Conservation (phyloP, 768 basidiomycete species). For the Mycena vulgaris region DNA sequence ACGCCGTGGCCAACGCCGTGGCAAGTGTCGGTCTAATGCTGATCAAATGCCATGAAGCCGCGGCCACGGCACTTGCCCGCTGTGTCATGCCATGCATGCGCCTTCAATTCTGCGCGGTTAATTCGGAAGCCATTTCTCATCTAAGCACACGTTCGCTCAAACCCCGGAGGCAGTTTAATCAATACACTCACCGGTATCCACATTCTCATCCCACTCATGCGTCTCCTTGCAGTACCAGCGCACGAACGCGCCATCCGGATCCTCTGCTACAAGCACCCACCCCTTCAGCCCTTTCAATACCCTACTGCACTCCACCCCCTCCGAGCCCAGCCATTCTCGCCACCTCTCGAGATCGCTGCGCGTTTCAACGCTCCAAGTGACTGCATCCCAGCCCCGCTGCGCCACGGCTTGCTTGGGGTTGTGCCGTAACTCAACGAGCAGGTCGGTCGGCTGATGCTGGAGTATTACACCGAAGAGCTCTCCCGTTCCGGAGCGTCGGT, state of each 20-base stretch:
- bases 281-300: slow-evolving; percentile 18
- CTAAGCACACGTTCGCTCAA: too few relatives aligned
- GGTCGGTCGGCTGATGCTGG: slow-evolving; percentile 9
- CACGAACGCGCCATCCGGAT: slow-evolving; percentile 24
- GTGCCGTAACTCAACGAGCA: slow-evolving; percentile 21
- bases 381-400: slow-evolving; percentile 25
- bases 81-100: too few relatives aligned
- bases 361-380: slow-evolving; percentile 27
- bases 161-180: too few relatives aligned
- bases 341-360: slow-evolving; percentile 24
- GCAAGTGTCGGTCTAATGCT: too few relatives aligned
- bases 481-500: not conserved
- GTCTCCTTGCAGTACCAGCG: slow-evolving; percentile 27
- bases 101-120: too few relatives aligned
- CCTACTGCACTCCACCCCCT: slow-evolving; percentile 12
- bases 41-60: too few relatives aligned
- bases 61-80: too few relatives aligned
- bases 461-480: slow-evolving; percentile 20
- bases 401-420: slow-evolving; percentile 13
- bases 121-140: too few relatives aligned
- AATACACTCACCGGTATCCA: slow-evolving; percentile 11
- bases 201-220: slow-evolving; percentile 23
- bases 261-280: slow-evolving; percentile 17
- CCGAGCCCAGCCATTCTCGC: slow-evolving; percentile 1
- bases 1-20: too few relatives aligned